These are phyloP conservation scores for Botrytis porri DNA, from an alignment of 2,329 filamentous ascomycete genomes.

Conservation along the genomic window DNA sequence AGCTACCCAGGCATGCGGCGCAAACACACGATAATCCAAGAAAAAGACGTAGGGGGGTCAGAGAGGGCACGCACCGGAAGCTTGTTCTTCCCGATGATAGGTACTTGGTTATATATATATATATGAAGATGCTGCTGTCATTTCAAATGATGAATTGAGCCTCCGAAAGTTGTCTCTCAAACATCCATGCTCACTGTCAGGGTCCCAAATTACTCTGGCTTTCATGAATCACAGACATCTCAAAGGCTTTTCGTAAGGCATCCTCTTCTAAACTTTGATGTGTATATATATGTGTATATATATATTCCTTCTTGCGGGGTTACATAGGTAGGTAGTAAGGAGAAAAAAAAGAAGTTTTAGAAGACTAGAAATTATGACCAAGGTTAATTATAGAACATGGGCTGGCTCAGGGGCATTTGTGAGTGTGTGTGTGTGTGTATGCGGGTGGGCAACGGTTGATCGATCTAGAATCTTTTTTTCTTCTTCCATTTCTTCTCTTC, in stretches of 20 bases:
- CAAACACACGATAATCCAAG: background rate
- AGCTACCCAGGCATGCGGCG: background rate
- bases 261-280: background rate
- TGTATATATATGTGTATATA: background rate
- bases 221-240: background rate
- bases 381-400: background rate
- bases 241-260: background rate
- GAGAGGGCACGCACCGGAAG: background rate
- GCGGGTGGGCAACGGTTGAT: background rate
- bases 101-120: no score
- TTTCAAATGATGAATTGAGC: background rate
- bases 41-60: background rate
- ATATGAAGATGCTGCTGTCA: no score
- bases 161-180: background rate
- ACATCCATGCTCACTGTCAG: background rate
- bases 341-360: background rate
- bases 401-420: background rate
- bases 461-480: background rate
- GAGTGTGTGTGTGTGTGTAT: background rate
- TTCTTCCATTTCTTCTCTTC: background rate
- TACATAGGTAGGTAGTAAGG: background rate
- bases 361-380: background rate
- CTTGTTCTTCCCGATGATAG: background rate
- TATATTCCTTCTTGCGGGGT: background rate
- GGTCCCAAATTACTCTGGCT: background rate